Base-by-base conservation (phyloP, 345 rosid species). In the Capsella bursapastoris region DNA sequence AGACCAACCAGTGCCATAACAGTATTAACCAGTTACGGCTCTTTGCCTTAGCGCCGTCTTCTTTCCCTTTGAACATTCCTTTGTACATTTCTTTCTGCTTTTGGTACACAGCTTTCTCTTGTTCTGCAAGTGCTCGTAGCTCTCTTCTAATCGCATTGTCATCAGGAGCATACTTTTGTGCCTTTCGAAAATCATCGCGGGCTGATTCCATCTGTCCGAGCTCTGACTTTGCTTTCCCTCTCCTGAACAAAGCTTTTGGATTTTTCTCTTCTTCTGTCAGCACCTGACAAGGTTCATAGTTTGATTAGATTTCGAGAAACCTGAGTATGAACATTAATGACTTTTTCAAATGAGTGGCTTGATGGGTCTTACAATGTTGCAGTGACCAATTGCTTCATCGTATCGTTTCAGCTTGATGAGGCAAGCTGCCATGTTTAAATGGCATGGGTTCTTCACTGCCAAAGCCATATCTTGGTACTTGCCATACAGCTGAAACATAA, bases 401-500 rank as follows among this genome's bases (percentile, higher is more conserved):
- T 79, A 83, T 56, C 86, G 91, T 78, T 83, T 87, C 44, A 90
- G 89, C 87, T 94, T 94, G 79, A 92, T 89, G 44, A 91, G 73
- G 81, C 95, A 91, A 34, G 97, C 97, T 29, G 98, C 97, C 77
- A 82, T 89, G 83, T 94, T 94, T 57, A 91, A 85, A 78, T 94
- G 98, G 76, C 95, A 95, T 66, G 99, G 99, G 82, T 91, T 92
- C 79, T 94, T 94, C 29, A 94, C 99, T 32, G 99, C 97, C 80
- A 92, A 82, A 56, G 99, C 99, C 97, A 91, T 91, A 79, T 94
- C 99, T 53, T 87, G 87, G 70, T 86, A 92, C 85, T 94, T 94
- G 69, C 97, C 98, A 80, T 91, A 92, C 70, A 92, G 83, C 80
- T 92, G 98, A 82, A 94, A 92, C 97, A 94, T 94, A 72, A 94